Conservation (phyloP, 768 basidiomycete species). For the Boletales sp. region DNA sequence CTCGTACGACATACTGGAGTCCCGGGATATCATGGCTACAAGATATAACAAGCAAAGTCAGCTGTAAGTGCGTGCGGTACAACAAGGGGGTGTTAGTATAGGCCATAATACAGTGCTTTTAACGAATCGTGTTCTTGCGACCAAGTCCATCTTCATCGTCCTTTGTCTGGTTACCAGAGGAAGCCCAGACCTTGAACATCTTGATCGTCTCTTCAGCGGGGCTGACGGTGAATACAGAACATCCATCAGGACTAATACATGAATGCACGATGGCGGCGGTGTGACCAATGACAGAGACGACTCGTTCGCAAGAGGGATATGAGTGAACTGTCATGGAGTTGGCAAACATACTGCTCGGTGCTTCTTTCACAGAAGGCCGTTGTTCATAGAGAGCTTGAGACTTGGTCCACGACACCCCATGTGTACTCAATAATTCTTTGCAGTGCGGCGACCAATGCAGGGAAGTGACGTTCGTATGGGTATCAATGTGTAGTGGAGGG, state of each 20-base stretch:
- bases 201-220: conserved; percentile 66
- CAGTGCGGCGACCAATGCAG: conserved; percentile 71
- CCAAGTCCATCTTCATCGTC: conserved; percentile 18
- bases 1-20: no score
- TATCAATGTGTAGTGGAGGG: conserved; percentile 43
- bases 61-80: conserved; percentile 1
- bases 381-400: conserved; percentile 16
- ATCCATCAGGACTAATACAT: conserved; percentile 61
- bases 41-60: conserved; percentile 5
- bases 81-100: conserved; percentile 6
- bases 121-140: conserved; percentile 27
- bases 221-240: conserved; percentile 60
- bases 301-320: conserved; percentile 50
- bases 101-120: conserved; percentile 4
- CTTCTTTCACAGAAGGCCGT: conserved; percentile 20
- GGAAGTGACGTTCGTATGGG: conserved; percentile 54
- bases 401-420: conserved; percentile 41
- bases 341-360: conserved; percentile 27
- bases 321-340: conserved; percentile 47
- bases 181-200: conserved; percentile 67
- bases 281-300: conserved; percentile 58
- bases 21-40: conserved; percentile 4
- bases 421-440: conserved; percentile 83
- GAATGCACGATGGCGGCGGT: conserved; percentile 52
- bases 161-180: conserved; percentile 16